Conservation (phyloP, 1,139 yeast species). For the Magnusiomyces ingens region DNA sequence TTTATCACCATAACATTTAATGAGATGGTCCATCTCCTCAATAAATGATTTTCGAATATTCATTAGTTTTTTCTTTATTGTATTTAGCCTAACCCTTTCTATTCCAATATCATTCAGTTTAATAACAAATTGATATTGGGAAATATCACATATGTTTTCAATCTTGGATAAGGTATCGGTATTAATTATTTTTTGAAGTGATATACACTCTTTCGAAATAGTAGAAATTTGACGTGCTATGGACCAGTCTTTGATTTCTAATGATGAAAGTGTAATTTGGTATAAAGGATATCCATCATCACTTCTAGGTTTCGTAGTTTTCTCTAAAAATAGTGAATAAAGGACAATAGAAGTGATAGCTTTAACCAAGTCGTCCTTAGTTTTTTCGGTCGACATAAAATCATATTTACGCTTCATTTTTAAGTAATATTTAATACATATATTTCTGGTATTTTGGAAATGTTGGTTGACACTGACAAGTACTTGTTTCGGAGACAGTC, state of each 20-base stretch:
- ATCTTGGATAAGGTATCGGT: neutral
- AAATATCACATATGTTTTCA: neutral
- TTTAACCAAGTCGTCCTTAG: neutral
- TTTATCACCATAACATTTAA: neutral
- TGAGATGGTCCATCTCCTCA: neutral
- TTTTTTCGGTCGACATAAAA: neutral
- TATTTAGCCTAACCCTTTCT: neutral
- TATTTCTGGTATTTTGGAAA: too few species aligned
- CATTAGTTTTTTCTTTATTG: neutral
- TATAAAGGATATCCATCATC: conserved; percentile 3
- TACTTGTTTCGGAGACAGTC: too few species aligned
- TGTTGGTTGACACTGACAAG: too few species aligned
- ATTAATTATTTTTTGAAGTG: neutral
- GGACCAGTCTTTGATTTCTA: neutral
- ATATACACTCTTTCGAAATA: neutral
- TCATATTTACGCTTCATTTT: neutral
- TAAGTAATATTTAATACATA: neutral
- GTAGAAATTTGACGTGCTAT: neutral
- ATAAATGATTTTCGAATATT: neutral
- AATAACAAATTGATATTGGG: neutral
- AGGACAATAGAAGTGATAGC: neutral
- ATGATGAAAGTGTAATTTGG: neutral
- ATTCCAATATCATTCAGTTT: neutral
- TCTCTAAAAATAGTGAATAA: conserved; percentile 3
- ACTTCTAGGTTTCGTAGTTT: conserved; percentile 1